Conservation (phyloP, 352 stramenopile species). For the Phytophthora quininea region DNA sequence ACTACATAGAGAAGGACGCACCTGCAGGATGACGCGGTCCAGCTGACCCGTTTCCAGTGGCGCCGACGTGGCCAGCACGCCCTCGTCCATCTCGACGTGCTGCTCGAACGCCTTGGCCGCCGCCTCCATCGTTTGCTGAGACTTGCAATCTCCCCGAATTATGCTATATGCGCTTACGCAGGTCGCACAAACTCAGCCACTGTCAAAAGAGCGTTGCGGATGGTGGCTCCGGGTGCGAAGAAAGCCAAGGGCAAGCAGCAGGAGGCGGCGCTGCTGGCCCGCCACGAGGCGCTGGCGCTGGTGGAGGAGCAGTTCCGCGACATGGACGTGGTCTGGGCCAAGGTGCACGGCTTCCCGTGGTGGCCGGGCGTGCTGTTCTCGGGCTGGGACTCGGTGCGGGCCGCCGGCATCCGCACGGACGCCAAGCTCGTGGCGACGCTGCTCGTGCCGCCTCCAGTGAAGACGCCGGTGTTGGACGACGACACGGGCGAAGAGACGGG, state of each 20-base stretch:
- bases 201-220: conserved; percentile 4
- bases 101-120: conserved; percentile 53
- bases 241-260: conserved; percentile 30
- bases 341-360: conserved; percentile 72
- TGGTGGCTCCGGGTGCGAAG: conserved; percentile 40
- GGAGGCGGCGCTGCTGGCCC: conserved; percentile 32
- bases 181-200: neutral
- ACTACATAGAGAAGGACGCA: conserved; percentile 9
- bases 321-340: conserved; percentile 83
- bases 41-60: conserved; percentile 52
- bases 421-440: conserved; percentile 39
- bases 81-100: conserved; percentile 72
- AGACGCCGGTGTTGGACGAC: conserved; percentile 28
- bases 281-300: conserved; percentile 34
- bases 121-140: conserved; percentile 26
- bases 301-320: conserved; percentile 68
- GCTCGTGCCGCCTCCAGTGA: conserved; percentile 46
- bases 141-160: conserved; percentile 12
- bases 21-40: conserved; percentile 55
- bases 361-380: conserved; percentile 83
- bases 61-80: conserved; percentile 66
- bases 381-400: conserved; percentile 57
- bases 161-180: neutral
- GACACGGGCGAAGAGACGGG: conserved; percentile 31
- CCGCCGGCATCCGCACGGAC: conserved; percentile 45